Base-by-base conservation (phyloP, 345 rosid genomes). In the Linum trigynum region DNA sequence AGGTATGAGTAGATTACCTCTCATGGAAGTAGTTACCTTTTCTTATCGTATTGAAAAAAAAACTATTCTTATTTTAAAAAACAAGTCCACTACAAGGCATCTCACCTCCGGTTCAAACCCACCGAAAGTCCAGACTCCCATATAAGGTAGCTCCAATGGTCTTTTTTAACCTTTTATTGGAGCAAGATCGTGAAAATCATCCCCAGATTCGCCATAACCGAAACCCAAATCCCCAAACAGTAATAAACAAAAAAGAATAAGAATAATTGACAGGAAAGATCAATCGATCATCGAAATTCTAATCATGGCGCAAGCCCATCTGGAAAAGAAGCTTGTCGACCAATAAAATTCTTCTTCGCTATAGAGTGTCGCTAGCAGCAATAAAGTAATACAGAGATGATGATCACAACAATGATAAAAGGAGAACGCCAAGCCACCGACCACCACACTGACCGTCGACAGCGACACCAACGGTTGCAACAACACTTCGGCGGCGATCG, bases 291-390 rank as follows among this genome's bases (percentile, higher is more conserved):
- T 5, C 6, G 8, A 3, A 5, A 7, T 15, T 7, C 10, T 37
- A 2, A 57, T 32, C 36, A 14, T 62, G 65, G 65, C 65, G 17
- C 65, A 62, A 39, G 17, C 65, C 5, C 65, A 62, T n/a, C 50
- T 36, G n/a, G 65, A 62, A 16, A 39, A 41, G n/a, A 62, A 62
- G 35, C 12, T 38, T 9, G 3, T 39, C 23, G 65, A 62, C 23
- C 6, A 15, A 15, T 23, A 39, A 39, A 6, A 17, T 14, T 62
- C 48, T n/a, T 45, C 37, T 14, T n/a, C 32, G 32, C 32, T 23
- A 23, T 1, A 23, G 32, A 23, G 32, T 23, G 32, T 23, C 32
- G 32, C 1, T 23, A 23, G 32, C 32, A 23, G 32, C 32, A 23
- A 23, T 23, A 23, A 23, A 23, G 32, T 23, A 23, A 23, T 23